Conservation (phyloP, 169 alveolate genomes). For the Blepharisma undulans region DNA sequence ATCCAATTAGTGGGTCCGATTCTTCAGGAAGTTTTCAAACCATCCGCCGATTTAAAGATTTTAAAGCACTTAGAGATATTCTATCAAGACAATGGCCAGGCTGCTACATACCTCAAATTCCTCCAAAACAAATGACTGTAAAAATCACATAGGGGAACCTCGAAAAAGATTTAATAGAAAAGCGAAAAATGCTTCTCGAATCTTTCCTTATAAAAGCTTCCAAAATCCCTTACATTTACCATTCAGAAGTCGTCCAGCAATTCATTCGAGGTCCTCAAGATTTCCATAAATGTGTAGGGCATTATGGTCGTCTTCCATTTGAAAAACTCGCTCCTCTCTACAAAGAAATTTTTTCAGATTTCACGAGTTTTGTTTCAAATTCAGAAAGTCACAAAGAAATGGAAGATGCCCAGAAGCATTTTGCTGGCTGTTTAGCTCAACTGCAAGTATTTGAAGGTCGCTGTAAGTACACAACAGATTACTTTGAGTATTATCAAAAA, state of each 20-base stretch:
- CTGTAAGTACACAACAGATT: not conserved
- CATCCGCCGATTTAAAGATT: not conserved
- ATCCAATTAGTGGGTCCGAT: not conserved
- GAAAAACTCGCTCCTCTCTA: not conserved
- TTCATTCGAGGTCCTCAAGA: not conserved
- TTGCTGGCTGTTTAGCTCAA: not conserved
- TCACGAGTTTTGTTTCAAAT: not conserved
- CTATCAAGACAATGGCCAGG: slow-evolving; percentile 26
- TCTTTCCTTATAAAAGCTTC: not conserved
- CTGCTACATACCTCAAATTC: slow-evolving; percentile 19
- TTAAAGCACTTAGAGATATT: not conserved
- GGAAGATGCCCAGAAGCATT: not conserved
- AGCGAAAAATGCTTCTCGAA: slow-evolving; percentile 7
- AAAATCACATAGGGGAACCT: slow-evolving; percentile 14
- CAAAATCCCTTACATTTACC: not conserved
- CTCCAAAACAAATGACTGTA: slow-evolving; percentile 15
- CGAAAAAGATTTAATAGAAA: not conserved
- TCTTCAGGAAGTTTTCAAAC: not conserved
- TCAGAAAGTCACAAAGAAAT: not conserved
- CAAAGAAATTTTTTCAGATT: not conserved
- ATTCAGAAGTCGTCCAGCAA: not conserved
- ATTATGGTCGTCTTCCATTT: not conserved
- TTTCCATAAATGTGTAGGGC: not conserved
- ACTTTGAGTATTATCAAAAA: not conserved
- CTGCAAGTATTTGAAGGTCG: not conserved